Conservation (phyloP, 495 filamentous ascomycete genomes). For the Xylaria sp. region DNA sequence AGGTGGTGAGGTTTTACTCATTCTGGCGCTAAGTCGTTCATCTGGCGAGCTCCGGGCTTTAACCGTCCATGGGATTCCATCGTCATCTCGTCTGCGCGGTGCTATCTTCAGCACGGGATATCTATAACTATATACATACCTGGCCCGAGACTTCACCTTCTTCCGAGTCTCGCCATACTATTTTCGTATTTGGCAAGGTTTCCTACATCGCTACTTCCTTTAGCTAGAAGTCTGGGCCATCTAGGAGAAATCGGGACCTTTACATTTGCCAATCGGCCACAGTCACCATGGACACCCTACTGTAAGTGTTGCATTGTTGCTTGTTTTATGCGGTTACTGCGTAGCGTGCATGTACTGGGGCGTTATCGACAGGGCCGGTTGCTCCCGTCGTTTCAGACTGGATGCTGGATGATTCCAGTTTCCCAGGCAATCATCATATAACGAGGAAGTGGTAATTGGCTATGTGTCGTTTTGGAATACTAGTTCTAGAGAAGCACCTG, state of each 20-base stretch:
- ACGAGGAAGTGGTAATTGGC: neutral
- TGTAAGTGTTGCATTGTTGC: slow-evolving; percentile 62
- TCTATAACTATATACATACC: neutral
- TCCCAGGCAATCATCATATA: slow-evolving; percentile 13
- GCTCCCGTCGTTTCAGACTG: neutral
- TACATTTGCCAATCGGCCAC: slow-evolving; percentile 18
- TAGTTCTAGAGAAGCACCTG: neutral
- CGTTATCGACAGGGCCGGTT: slow-evolving; percentile 1
- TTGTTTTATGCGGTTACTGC: slow-evolving; percentile 23
- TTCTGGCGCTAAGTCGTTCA: neutral
- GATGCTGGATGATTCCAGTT: neutral
- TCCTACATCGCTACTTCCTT: slow-evolving; percentile 6
- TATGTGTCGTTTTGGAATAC: neutral
- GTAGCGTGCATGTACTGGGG: slow-evolving; percentile 19
- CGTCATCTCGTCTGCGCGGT: neutral
- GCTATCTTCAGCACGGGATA: neutral
- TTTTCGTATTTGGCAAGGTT: slow-evolving; percentile 1
- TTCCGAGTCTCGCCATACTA: neutral
- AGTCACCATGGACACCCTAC: slow-evolving; percentile 74
- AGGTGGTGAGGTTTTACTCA: slow-evolving; percentile 1
- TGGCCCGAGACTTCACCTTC: neutral
- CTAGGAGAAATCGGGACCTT: neutral
- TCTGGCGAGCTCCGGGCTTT: slow-evolving; percentile 1
- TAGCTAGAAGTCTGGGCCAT: neutral
- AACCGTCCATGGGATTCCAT: neutral